phyloP scores from a whole-genome alignment of 495 filamentous ascomycete species.

The Podospora pseudocomata region DNA sequence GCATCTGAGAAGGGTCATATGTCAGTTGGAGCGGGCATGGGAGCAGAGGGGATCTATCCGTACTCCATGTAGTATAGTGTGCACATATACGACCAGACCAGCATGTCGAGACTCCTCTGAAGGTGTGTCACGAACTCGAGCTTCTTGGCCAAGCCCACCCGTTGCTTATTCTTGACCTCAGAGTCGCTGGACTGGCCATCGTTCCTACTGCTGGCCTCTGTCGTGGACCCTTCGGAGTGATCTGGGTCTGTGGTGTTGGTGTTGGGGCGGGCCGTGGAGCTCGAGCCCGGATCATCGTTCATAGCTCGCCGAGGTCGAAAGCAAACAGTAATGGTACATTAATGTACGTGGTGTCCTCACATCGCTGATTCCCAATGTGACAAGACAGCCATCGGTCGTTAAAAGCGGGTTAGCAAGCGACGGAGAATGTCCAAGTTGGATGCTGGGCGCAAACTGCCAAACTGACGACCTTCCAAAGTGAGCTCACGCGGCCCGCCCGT shows the following conservation, averaged over 20 bases:
- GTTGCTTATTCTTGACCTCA: constrained; percentile 23
- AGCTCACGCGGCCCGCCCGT: not conserved
- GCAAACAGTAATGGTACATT: not conserved
- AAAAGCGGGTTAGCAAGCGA: constrained; percentile 1
- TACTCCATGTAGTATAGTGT: constrained; percentile 91
- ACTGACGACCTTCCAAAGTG: not conserved
- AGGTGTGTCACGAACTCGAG: constrained; percentile 65
- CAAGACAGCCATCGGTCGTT: not conserved
- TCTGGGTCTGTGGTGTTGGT: constrained; percentile 16
- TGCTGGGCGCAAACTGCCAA: not conserved
- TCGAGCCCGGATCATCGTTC: constrained; percentile 63
- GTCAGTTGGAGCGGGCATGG: not conserved
- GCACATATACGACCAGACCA: constrained; percentile 78
- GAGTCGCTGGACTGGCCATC: constrained; percentile 2
- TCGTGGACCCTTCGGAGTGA: constrained; percentile 14
- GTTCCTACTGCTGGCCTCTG: constrained; percentile 15
- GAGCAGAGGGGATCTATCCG: constrained; percentile 27
- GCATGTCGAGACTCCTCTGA: constrained; percentile 68
- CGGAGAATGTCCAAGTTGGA: not conserved
- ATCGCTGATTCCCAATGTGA: constrained; percentile 6
- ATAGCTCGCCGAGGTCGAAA: constrained; percentile 48
- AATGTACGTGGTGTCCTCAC: constrained; percentile 6
- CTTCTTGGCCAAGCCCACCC: constrained; percentile 52
- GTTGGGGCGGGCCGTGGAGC: constrained; percentile 46
- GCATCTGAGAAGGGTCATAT: constrained; percentile 51